Base-by-base conservation (phyloP, 495 filamentous ascomycete genomes). In the Penicillium macrosclerotiorum region DNA sequence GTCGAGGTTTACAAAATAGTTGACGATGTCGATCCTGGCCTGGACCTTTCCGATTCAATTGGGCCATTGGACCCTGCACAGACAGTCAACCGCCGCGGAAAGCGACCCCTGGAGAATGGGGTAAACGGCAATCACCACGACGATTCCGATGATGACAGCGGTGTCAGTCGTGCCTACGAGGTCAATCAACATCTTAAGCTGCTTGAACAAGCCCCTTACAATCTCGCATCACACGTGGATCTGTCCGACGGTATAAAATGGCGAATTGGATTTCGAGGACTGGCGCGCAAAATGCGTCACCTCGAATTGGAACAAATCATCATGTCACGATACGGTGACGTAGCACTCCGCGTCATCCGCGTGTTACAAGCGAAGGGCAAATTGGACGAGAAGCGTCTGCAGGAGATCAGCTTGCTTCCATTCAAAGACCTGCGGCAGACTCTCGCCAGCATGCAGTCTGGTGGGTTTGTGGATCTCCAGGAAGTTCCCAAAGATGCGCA, bases 401-500 rank as follows among this genome's bases (percentile, higher is more conserved):
- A 83, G 22, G 80, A 81, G 26, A 72, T 88, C 44, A 84, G 82
- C 42, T 75, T 97, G 44, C 78, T 95, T 51, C 81, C 80, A 18
- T 85, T 89, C 57, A 84, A 87, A 40, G 84, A 93, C 34, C 74
- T 95, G 33, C 89, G 92, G 11, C 77, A 84, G 42, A 83, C 88
- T 46, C 82, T 97, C 56, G 79, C 83, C 2, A 78, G 78, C 44
- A 86, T 99, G 76, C 86, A 95, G 49, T 79, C 82, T 53, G 77
- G 80, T 19, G 92, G 93, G 3, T 85, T 91, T 47, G 76, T 95
- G 13, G 86, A 96, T 47, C 73, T 90, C 8, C 94, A 97, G 60
- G 93, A 99, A 70, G 84, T 97, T 0, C 93, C 93, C 3, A 83
- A 83, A 33, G 92, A 96, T 52, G 64, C 71, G n/a, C 84, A 82